Evolutionary conservation across 768 basidiomycete genomes (phyloP).

Genomic region (Russula sp.): DNA sequence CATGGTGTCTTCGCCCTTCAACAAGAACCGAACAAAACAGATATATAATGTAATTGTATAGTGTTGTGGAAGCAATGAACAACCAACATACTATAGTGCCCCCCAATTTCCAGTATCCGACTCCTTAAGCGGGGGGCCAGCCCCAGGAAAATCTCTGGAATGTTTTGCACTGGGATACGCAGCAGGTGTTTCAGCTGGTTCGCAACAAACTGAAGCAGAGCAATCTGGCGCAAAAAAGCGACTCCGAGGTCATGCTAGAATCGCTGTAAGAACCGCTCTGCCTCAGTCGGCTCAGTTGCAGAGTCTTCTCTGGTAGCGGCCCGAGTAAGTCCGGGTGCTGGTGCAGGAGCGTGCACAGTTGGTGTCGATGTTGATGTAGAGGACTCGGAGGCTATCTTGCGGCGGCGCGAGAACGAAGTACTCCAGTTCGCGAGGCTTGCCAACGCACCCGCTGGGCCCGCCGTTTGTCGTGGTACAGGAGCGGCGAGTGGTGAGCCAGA

Average conservation of each 20-base stretch:
- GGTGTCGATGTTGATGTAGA: neutral
- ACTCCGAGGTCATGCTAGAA: neutral
- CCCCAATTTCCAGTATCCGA: neutral
- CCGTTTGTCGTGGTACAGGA: conserved; percentile 34
- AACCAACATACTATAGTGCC: neutral
- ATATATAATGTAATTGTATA: neutral
- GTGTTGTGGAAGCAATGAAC: neutral
- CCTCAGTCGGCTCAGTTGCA: neutral
- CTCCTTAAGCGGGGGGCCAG: neutral
- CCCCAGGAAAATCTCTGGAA: neutral
- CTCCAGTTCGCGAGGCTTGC: conserved; percentile 37
- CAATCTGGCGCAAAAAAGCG: neutral
- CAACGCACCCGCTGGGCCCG: conserved; percentile 26
- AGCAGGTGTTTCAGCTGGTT: neutral
- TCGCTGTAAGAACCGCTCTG: conserved; percentile 16
- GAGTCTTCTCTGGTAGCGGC: neutral
- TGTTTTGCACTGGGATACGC: neutral
- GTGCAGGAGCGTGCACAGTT: too few relatives aligned
- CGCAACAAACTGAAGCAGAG: neutral
- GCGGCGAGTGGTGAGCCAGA: conserved; percentile 35
- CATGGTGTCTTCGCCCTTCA: neutral
- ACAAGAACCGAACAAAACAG: neutral
- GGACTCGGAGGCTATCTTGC: conserved; percentile 10
- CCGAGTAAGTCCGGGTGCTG: too few relatives aligned
- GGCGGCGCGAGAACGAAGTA: conserved; percentile 26